Percentiles rank a stretch among this genome's conserved stretches.
Conservation (phyloP, 768 basidiomycete genomes). For the Nidularia sp. region DNA sequence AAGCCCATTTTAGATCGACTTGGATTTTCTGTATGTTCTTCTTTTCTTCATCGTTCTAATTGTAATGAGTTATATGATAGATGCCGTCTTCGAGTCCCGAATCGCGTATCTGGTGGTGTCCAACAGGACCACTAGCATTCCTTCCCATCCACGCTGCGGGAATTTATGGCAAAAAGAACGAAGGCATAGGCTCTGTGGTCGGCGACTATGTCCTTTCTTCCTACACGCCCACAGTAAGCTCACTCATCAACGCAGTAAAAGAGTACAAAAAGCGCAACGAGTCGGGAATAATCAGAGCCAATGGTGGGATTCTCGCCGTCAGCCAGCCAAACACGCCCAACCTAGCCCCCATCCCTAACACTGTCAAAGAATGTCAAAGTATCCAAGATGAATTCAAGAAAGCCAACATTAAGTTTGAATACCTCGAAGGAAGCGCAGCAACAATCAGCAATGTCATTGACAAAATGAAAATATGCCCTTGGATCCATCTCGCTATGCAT, state of each 20-base stretch:
- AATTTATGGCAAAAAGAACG: conserved; percentile 12
- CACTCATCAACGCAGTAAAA: conserved; percentile 1
- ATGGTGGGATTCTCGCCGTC: background rate
- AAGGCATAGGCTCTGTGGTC: background rate
- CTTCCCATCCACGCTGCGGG: conserved; percentile 33
- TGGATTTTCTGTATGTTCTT: background rate
- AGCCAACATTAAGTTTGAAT: background rate
- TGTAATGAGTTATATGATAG: background rate
- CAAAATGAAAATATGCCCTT: conserved; percentile 7
- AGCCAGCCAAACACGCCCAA: background rate
- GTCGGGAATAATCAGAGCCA: background rate
- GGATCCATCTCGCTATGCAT: conserved; percentile 12
- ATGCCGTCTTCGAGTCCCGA: background rate
- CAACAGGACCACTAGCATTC: conserved; percentile 17
- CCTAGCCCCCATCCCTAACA: conserved; percentile 3
- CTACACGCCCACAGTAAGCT: conserved; percentile 7
- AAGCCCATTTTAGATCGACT: background rate
- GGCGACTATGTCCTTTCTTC: conserved; percentile 15
- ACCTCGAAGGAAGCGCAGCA: conserved; percentile 1
- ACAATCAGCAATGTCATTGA: conserved; percentile 1
- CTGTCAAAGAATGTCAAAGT: conserved; percentile 4
- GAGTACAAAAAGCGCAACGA: background rate
- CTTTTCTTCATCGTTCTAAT: background rate
- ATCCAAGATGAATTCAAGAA: background rate
- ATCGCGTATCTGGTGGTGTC: conserved; percentile 7